Percentiles rank a stretch among this genome's conserved stretches.
These are phyloP conservation scores for Kodamaea sagamina DNA, from an alignment of 805 yeast genomes.

Conservation along the genomic window DNA sequence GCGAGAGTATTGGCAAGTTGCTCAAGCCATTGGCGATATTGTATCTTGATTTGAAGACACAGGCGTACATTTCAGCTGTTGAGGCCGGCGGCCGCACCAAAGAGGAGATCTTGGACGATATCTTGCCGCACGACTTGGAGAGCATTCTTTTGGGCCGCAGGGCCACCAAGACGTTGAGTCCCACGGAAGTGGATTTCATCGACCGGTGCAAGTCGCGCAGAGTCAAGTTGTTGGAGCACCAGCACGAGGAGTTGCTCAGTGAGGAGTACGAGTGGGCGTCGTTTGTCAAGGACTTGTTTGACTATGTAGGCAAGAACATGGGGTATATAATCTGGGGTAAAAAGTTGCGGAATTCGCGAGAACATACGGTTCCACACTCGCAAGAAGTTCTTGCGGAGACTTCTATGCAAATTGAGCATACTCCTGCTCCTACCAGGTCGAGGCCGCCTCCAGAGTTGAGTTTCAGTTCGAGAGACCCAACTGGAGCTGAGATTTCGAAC, in stretches of 20 bases:
- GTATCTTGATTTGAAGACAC: constrained; percentile 87
- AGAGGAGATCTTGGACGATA: constrained; percentile 67
- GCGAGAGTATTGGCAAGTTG: constrained; percentile 54
- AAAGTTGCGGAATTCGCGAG: constrained; percentile 31
- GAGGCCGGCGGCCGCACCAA: constrained; percentile 63
- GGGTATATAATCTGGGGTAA: constrained; percentile 74
- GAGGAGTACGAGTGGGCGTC: constrained; percentile 84
- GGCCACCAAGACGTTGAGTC: constrained; percentile 50
- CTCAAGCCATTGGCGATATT: constrained; percentile 79
- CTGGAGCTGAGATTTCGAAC: constrained; percentile 25
- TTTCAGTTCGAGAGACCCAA: constrained; percentile 8
- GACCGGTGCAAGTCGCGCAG: constrained; percentile 72
- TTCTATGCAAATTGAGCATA: neutral
- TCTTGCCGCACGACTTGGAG: constrained; percentile 70
- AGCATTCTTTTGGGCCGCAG: constrained; percentile 45
- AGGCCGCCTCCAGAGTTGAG: constrained; percentile 10
- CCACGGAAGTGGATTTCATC: constrained; percentile 79
- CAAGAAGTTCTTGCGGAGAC: constrained; percentile 19
- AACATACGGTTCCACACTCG: constrained; percentile 21
- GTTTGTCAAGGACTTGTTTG: constrained; percentile 76
- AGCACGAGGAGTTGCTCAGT: constrained; percentile 53
- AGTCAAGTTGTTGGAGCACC: constrained; percentile 53
- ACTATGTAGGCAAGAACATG: constrained; percentile 73
- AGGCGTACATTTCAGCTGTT: constrained; percentile 88
- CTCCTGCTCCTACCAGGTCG: neutral